phyloP scores from a whole-genome alignment of 148 eudicot species.

The Diospyros kaki region DNA sequence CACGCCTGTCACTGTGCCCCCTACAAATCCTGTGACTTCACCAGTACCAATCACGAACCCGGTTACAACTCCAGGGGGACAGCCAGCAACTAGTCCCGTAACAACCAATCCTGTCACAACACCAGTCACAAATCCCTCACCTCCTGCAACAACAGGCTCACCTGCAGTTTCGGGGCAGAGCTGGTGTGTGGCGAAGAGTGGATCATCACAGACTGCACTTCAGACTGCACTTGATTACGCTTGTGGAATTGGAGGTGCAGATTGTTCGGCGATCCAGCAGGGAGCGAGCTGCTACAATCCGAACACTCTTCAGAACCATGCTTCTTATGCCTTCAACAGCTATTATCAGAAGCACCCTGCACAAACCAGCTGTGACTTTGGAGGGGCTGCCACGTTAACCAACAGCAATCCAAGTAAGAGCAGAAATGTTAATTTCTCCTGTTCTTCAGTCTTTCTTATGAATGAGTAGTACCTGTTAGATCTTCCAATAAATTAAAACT shows the following conservation, averaged over 20 bases:
- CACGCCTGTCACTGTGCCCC: slow-evolving; percentile 30
- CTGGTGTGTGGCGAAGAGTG: slow-evolving; percentile 81
- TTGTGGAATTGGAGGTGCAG: slow-evolving; percentile 83
- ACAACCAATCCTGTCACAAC: slow-evolving; percentile 36
- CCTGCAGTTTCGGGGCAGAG: slow-evolving; percentile 48
- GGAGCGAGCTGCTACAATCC: slow-evolving; percentile 80
- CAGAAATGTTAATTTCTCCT: neutral
- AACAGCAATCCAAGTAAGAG: slow-evolving; percentile 82
- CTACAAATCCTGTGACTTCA: slow-evolving; percentile 26
- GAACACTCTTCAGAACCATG: slow-evolving; percentile 60
- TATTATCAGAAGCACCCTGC: slow-evolving; percentile 77
- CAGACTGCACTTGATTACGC: slow-evolving; percentile 86
- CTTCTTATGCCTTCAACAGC: slow-evolving; percentile 86
- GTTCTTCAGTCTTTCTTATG: too few relatives aligned
- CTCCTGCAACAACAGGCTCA: slow-evolving; percentile 23
- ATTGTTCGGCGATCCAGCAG: slow-evolving; percentile 69
- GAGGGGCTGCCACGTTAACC: slow-evolving; percentile 62
- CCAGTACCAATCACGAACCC: slow-evolving; percentile 43
- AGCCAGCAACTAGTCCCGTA: slow-evolving; percentile 36
- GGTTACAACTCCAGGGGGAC: slow-evolving; percentile 28
- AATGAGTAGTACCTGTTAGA: too few relatives aligned
- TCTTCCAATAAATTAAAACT: too few relatives aligned
- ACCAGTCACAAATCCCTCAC: slow-evolving; percentile 33
- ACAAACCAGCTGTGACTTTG: slow-evolving; percentile 82
- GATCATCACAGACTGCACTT: slow-evolving; percentile 41